These are phyloP conservation scores for Coemansia sp. DNA, from an alignment of 192 early-diverging fungal genomes.

Conservation along the genomic window DNA sequence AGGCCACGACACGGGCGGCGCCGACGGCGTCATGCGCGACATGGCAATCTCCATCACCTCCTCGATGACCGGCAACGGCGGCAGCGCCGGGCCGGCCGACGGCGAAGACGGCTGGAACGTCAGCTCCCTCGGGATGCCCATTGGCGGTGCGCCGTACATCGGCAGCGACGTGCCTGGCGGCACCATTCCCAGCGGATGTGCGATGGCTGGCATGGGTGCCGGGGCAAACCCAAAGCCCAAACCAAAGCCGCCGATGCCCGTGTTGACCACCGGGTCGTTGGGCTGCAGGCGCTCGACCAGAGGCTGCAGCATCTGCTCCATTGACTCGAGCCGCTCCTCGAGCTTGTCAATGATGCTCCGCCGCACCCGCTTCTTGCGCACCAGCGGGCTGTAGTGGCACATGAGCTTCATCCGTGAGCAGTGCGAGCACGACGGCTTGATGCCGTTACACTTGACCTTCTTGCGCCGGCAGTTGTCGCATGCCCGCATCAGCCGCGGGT, in stretches of 20 bases:
- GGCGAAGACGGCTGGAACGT: background rate
- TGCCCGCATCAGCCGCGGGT: conserved; percentile 49
- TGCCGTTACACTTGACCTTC: conserved; percentile 55
- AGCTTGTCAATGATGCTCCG: conserved; percentile 54
- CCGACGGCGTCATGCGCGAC: conserved; percentile 31
- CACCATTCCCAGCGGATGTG: conserved; percentile 31
- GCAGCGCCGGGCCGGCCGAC: conserved; percentile 16
- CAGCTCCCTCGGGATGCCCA: conserved; percentile 12
- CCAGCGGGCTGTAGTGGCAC: conserved; percentile 55
- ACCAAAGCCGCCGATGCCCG: conserved; percentile 20
- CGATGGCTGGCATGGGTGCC: conserved; percentile 25
- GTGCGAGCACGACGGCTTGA: conserved; percentile 50
- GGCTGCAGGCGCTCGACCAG: conserved; percentile 51
- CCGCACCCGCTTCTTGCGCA: conserved; percentile 53
- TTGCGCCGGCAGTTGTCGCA: conserved; percentile 54
- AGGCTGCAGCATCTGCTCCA: conserved; percentile 56
- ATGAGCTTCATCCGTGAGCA: conserved; percentile 50
- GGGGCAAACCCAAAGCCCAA: conserved; percentile 48
- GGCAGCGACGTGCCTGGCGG: background rate
- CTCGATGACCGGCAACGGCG: conserved; percentile 37
- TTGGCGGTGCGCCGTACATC: background rate
- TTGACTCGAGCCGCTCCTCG: conserved; percentile 47
- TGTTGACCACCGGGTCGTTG: conserved; percentile 45
- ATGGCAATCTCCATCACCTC: conserved; percentile 49
- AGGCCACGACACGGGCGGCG: conserved; percentile 38